phyloP scores from a whole-genome alignment of 2,329 filamentous ascomycete genomes.

The Talaromyces sp. region DNA sequence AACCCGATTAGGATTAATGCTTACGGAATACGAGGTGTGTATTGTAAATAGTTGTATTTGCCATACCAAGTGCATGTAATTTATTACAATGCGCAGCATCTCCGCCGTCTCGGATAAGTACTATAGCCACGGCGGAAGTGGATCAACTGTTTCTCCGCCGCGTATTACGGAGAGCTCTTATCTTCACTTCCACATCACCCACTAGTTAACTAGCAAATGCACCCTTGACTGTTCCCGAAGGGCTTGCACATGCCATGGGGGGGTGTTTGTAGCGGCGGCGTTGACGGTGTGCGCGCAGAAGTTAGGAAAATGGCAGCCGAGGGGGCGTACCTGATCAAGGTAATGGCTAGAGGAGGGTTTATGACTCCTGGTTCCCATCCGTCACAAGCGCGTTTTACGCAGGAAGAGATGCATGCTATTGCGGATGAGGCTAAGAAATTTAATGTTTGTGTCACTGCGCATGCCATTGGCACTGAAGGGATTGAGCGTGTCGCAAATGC shows the following conservation, averaged over 20 bases:
- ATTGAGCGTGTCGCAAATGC: too few relatives aligned
- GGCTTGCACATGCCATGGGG: too few relatives aligned
- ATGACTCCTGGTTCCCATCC: too few relatives aligned
- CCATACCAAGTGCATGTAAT: neutral
- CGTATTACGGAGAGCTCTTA: neutral
- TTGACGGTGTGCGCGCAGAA: too few relatives aligned
- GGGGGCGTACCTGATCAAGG: neutral
- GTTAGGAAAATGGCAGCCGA: neutral
- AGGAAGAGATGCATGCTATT: too few relatives aligned
- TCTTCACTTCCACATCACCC: neutral
- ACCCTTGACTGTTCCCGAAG: neutral
- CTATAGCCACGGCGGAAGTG: neutral
- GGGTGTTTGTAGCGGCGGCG: too few relatives aligned
- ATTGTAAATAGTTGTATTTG: neutral
- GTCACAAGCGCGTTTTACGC: too few relatives aligned
- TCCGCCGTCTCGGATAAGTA: neutral
- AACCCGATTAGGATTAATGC: neutral
- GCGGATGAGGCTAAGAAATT: too few relatives aligned
- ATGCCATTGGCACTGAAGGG: too few relatives aligned
- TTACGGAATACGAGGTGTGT: neutral
- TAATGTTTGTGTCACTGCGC: too few relatives aligned
- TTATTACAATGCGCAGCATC: neutral
- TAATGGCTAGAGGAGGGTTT: neutral
- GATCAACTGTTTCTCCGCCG: constrained; percentile 4
- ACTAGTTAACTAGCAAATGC: too few relatives aligned